Base-by-base conservation (phyloP, 306 rosid species). In the Inga oerstediana region DNA sequence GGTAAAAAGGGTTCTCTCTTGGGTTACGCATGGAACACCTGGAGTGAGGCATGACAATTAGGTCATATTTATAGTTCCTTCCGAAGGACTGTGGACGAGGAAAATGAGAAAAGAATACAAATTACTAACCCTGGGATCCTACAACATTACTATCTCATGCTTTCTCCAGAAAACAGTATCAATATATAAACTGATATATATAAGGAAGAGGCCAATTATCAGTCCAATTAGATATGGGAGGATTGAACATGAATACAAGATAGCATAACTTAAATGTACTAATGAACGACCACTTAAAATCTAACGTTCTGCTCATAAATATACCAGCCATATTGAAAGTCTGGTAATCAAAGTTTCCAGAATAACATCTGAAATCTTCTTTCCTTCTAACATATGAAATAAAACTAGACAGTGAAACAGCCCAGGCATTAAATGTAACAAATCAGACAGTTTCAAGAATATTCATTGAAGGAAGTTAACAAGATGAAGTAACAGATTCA, bases 391-490 rank as follows among this genome's bases (percentile, higher is more conserved):
- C 71, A 65, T 65, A 51, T 41, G n/a, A 59, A 24, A 64, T 4
- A 64, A 64, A 30, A 52, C 19, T 43, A 65, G 80, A 41, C 20
- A 41, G 56, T 49, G 84, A 75, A 79, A 65, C 74, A 52, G 20
- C 34, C 41, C 72, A 41, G 8, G 56, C 30, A 72, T 52, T 24
- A 46, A 14, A 32, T 72, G 66, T 32, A 86, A 37, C 13, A 1
- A 71, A 71, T 78, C 43, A 75, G 59, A 49, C 41, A 7, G 68
- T 46, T 74, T 78, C 80, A 74, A 70, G 75, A 8, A 78, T 73
- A 74, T 56, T 52, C 52, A 82, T 24, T 58, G 44, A 58, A 48
- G 71, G 61, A 74, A 73, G 35, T 66, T 58, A 67, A 22, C 39
- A 9, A 17, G 22, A 48, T 17, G 70, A 7, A 56, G 80, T 16